These are phyloP conservation scores for Neolentinus lepideus DNA, from an alignment of 1,284 basidiomycete species.

Conservation along the genomic window DNA sequence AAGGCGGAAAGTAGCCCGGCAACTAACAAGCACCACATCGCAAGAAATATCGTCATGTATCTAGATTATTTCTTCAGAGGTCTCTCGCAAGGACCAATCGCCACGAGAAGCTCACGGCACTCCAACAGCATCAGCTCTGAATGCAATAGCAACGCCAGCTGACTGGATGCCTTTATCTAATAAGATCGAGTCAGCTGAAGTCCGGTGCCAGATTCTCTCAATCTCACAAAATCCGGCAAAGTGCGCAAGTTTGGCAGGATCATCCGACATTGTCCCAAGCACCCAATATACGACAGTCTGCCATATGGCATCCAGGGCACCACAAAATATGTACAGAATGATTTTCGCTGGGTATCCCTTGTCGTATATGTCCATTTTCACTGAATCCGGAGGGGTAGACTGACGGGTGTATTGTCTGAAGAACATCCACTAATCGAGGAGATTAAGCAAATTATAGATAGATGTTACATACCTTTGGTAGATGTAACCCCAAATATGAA, in stretches of 20 bases:
- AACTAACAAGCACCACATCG: neutral
- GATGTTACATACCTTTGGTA: neutral
- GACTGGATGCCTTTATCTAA: neutral
- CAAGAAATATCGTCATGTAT: neutral
- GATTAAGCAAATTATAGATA: neutral
- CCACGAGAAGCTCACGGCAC: neutral
- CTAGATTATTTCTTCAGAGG: neutral
- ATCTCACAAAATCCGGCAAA: constrained; percentile 25
- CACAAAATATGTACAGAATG: constrained; percentile 31
- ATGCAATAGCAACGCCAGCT: neutral
- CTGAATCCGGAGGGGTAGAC: neutral
- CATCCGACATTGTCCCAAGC: constrained; percentile 56
- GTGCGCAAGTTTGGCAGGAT: constrained; percentile 50
- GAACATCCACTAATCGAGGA: neutral
- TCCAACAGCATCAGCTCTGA: neutral
- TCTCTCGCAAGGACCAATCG: neutral
- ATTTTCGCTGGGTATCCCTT: neutral
- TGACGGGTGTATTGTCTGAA: neutral
- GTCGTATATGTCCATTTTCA: neutral
- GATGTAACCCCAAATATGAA: neutral
- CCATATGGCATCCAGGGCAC: constrained; percentile 53
- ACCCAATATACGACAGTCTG: constrained; percentile 54
- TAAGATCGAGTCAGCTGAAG: neutral
- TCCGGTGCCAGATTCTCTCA: neutral
- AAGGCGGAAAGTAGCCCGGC: neutral